Base-by-base conservation (phyloP, 768 basidiomycete genomes). In the Leccinum longicurvipes region DNA sequence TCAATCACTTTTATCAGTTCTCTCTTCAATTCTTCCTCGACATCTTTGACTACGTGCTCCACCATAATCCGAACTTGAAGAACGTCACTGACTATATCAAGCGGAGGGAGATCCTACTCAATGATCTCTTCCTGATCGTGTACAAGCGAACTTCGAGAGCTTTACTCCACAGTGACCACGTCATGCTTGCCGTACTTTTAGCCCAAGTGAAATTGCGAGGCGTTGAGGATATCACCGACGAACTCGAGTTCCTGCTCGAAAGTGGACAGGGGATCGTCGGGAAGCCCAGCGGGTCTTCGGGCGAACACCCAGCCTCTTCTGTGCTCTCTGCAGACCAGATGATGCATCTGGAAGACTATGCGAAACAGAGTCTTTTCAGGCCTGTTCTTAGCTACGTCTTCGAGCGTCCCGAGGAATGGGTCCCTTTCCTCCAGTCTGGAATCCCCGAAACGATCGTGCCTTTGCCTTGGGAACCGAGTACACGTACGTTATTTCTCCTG, bases 1-100 rank as follows among this genome's bases (percentile, higher is more conserved):
- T 98, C 76, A 93, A 96, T 67, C 96, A 97, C 73, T 98, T 98
- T 77, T 99, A 99, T 68, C 93, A 98, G 71, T 99, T 99, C 79
- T 98, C 97, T 2, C 81, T 99, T 46, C 87, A 80, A 27, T 98
- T 96, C 81, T 99, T 99, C 89, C 82, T 98, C 56, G 96, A 97
- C 69, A 96, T 98, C 67, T 99, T 99, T 74, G 93, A 98, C 74
- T 92, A 89, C 63, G 85, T 96, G 55, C 82, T 98, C 8, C 88
- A 89, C 61, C 87, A 90, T 63, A 98, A 98, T 67, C 94, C 95
- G 11, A 89, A 93, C 69, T 81, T 98, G 59, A 86, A 81, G 70
- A 83, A 82, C 56, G 79, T 95, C 55, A 78, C 84, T 23, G 93
- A 97, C 59, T 74, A 93, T 54, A 75, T 77, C 49, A 74, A 73